Base-by-base conservation (phyloP, 352 stramenopile species). In the Halophytophthora batemanensis region DNA sequence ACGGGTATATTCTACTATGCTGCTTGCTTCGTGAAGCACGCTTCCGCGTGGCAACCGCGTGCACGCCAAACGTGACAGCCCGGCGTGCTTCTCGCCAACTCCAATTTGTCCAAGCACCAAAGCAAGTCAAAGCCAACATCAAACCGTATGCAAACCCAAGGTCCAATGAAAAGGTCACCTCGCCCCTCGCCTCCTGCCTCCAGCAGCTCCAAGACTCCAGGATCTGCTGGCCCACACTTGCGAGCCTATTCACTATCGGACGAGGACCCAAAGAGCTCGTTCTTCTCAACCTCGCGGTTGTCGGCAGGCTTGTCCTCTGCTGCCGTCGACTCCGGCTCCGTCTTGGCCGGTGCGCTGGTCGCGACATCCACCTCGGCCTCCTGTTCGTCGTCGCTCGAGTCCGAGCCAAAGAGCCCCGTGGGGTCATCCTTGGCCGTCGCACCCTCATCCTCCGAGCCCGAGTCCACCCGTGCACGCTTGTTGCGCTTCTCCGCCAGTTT, bases 401-500 rank as follows among this genome's bases (percentile, higher is more conserved):
- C 84, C 8, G 84, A 95, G 43, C 84, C 84, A 48, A 95, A 95
- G 14, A 95, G 74, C 21, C 81, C 80, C 8, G 63, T 65, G 6
- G 72, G 52, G 33, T 83, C 71, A 2, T 70, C 60, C 2, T 76
- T 69, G 40, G 6, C 51, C 33, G 10, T 13, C 11, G 11, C 33
- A 12, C 83, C 74, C n/a, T 91, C 83, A n/a, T 76, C 66, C 23
- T 91, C 81, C 10, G 71, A 84, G 36, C 62, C 75, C 36, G 78
- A 70, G 11, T 70, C 69, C 37, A 64, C 50, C 15, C 64, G 61
- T 6, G 76, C 70, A 18, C 77, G 77, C 64, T 93, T 93, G 60
- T 86, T 85, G 39, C 82, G 81, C 66, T 95, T 95, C 42, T 89
- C 83, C 22, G 86, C 71, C 22, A 94, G 60, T 34, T 87, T 90